Percentiles rank a stretch among this genome's conserved stretches.
These are phyloP conservation scores for Mucor circinelloides DNA, from an alignment of 371 early-diverging fungal genomes.

Conservation along the genomic window DNA sequence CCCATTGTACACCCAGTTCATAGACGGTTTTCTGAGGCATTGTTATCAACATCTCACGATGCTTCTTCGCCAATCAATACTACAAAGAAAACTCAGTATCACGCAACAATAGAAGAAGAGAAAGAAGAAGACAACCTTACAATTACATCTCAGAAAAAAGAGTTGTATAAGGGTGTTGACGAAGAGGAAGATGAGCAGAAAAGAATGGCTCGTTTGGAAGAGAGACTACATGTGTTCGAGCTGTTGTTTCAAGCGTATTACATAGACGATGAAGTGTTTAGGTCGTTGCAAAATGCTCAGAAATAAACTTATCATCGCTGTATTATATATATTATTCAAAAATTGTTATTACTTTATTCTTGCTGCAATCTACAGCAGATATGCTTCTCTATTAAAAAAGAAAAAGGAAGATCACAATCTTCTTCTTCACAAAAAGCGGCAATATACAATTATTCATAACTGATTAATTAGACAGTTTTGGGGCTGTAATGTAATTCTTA, in stretches of 20 bases:
- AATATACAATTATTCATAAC: too few species aligned
- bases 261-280: slow-evolving; percentile 42
- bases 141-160: background rate
- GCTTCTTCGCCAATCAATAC: background rate
- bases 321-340: too few species aligned
- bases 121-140: background rate
- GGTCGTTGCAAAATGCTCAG: slow-evolving; percentile 16
- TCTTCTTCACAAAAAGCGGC: too few species aligned
- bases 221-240: slow-evolving; percentile 41
- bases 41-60: background rate
- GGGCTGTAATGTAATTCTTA: too few species aligned
- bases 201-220: slow-evolving; percentile 31
- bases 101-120: background rate
- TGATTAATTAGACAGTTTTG: too few species aligned
- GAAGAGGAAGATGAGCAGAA: slow-evolving; percentile 17
- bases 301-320: background rate
- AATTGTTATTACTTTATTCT: too few species aligned
- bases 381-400: too few species aligned
- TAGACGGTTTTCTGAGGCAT: slow-evolving; percentile 13
- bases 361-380: too few species aligned
- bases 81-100: background rate
- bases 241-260: slow-evolving; percentile 42
- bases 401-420: too few species aligned
- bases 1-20: slow-evolving; percentile 43
- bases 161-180: background rate